Evolutionary conservation across 805 yeast genomes (phyloP).

Genomic region (Pachysolen tannophilus): DNA sequence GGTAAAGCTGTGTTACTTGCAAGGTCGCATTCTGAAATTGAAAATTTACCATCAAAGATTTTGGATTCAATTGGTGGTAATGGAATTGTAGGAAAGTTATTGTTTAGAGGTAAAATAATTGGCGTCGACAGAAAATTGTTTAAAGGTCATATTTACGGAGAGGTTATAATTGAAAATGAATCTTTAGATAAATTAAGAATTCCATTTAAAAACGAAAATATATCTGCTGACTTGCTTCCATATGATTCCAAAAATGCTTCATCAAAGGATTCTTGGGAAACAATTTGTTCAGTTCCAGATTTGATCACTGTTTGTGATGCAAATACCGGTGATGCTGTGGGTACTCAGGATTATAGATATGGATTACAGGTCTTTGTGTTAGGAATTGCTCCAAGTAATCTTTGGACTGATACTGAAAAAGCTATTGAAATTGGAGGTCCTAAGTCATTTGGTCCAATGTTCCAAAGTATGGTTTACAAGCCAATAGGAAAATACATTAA

Average conservation of each 20-base stretch:
- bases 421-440: conserved; percentile 37
- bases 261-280: too few relatives aligned
- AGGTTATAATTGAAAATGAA: conserved; percentile 23
- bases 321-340: conserved; percentile 38
- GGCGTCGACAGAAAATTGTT: conserved; percentile 27
- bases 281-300: background rate
- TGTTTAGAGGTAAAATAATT: conserved; percentile 29
- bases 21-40: conserved; percentile 24
- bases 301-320: background rate
- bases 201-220: background rate
- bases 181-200: background rate
- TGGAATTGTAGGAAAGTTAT: conserved; percentile 18
- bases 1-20: conserved; percentile 32
- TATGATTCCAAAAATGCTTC: background rate
- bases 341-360: conserved; percentile 40
- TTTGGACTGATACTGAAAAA: conserved; percentile 28
- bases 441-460: conserved; percentile 22
- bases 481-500: conserved; percentile 24
- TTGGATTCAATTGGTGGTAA: conserved; percentile 27
- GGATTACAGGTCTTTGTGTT: conserved; percentile 36
- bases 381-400: conserved; percentile 27
- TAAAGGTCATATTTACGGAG: conserved; percentile 32
- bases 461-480: conserved; percentile 22
- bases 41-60: conserved; percentile 23
- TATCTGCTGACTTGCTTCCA: background rate